These are phyloP conservation scores for Casuarina equisetifolia DNA, from an alignment of 306 rosid genomes.

Conservation along the genomic window DNA sequence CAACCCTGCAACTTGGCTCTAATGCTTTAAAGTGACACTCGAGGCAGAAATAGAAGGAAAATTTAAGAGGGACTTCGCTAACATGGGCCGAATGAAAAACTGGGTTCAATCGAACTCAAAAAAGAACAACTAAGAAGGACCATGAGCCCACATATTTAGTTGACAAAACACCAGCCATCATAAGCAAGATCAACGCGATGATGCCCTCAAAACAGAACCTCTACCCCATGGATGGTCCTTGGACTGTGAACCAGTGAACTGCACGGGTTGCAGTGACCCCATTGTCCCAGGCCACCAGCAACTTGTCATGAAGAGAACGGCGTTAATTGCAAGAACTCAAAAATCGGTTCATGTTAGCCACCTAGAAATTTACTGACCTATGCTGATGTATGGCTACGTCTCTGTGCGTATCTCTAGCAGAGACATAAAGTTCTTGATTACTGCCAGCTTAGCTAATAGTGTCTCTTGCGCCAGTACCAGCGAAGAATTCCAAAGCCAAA, in stretches of 20 bases:
- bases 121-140: background rate
- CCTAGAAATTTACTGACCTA: background rate
- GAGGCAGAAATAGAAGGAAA: slow-evolving; percentile 17
- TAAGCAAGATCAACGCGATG: slow-evolving; percentile 17
- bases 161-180: slow-evolving; percentile 30
- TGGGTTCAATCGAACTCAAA: background rate
- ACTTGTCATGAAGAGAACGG: slow-evolving; percentile 14
- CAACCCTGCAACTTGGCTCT: slow-evolving; percentile 24
- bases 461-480: slow-evolving; percentile 29
- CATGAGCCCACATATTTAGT: slow-evolving; percentile 21
- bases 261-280: slow-evolving; percentile 2
- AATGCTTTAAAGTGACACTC: slow-evolving; percentile 7
- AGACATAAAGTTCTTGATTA: background rate
- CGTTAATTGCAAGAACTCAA: slow-evolving; percentile 37
- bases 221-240: slow-evolving; percentile 5
- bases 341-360: slow-evolving; percentile 21
- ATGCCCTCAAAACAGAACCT: background rate
- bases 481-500: slow-evolving; percentile 5
- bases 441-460: slow-evolving; percentile 36
- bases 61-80: slow-evolving; percentile 9
- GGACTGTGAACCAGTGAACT: background rate
- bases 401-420: background rate
- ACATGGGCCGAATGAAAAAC: slow-evolving; percentile 16
- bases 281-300: background rate
- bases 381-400: background rate